phyloP scores from a whole-genome alignment of 192 early-diverging fungal species.

The Coemansia umbellata region DNA sequence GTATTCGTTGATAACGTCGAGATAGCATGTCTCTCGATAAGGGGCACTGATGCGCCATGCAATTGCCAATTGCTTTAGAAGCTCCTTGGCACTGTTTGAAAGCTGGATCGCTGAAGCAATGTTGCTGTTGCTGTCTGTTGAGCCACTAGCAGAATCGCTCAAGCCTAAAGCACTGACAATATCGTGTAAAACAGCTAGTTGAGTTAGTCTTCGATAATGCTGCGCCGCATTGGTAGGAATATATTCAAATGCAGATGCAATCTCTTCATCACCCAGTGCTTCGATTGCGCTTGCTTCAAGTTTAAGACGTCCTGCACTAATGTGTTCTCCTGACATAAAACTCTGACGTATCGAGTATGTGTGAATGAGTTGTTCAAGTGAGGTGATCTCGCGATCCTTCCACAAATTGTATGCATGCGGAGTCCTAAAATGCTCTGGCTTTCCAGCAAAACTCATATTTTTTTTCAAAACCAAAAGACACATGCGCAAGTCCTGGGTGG shows the following conservation, averaged over 20 bases:
- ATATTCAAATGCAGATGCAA: slow-evolving; percentile 44
- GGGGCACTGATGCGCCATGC: slow-evolving; percentile 46
- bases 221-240: slow-evolving; percentile 34
- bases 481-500: slow-evolving; percentile 37
- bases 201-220: slow-evolving; percentile 30
- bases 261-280: slow-evolving; percentile 27
- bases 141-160: slow-evolving; percentile 1
- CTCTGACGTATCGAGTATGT: slow-evolving; percentile 36
- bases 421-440: slow-evolving; percentile 35
- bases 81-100: slow-evolving; percentile 30
- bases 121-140: not conserved
- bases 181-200: slow-evolving; percentile 32
- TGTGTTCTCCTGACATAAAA: slow-evolving; percentile 43
- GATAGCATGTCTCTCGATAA: slow-evolving; percentile 44
- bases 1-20: slow-evolving; percentile 36
- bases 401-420: slow-evolving; percentile 36
- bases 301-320: slow-evolving; percentile 28
- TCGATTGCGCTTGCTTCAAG: slow-evolving; percentile 30
- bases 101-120: slow-evolving; percentile 20
- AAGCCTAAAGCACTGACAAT: slow-evolving; percentile 12
- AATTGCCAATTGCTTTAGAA: slow-evolving; percentile 42
- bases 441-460: slow-evolving; percentile 46
- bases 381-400: slow-evolving; percentile 50
- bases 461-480: slow-evolving; percentile 39
- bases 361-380: slow-evolving; percentile 48